Base-by-base conservation (phyloP, 1,284 basidiomycete species). In the Fistulina hepatica region DNA sequence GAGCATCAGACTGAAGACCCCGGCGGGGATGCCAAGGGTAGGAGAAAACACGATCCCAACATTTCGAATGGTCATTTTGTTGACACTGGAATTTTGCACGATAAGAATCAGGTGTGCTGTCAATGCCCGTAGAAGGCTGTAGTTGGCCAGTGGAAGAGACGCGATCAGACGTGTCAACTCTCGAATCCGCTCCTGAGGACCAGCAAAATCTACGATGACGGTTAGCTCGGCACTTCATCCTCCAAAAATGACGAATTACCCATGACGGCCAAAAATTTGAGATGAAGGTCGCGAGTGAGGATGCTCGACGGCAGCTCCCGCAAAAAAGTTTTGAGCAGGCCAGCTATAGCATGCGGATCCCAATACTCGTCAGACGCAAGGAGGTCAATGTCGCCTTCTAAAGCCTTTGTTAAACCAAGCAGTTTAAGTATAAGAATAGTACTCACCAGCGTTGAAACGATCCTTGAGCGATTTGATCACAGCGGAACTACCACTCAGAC, bases 41-140 rank as follows among this genome's bases (percentile, higher is more conserved):
- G 93, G 92, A 46, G 86, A 91, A 61, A 95, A 97, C 21, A 98
- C 94, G 45, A 99, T 98, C 15, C 93, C 92, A 20, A 98, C 90
- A 55, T 99, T 99, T 23, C 93, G 79, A 75, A 98, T 82, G 31
- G 86, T 95, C 95, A 99, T 99, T 70, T 95, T 98, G 76, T 97
- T 97, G 43, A 83, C 66, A 31, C 74, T 57, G 12, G 89, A 76
- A 55, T 95, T 91, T 57, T 91, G 81, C 33, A 97, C 91, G 51
- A 99, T 88, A 39, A 93, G 72, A 52, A 97, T 95, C 40, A 99
- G 69, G 59, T 98, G 93, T n/a, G 91, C 86, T 9, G 88, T 92
- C 37, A 97, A 69, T 6, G 91, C 90, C 15, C 94, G 81, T 36
- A 98, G 73, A 20, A 98, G 69, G 43, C 84, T 88, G 59, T 97